Percentiles rank a stretch among this genome's conserved stretches.
Conservation (phyloP, 176 grass and related monocot species). For the Ensete ventricosum region DNA sequence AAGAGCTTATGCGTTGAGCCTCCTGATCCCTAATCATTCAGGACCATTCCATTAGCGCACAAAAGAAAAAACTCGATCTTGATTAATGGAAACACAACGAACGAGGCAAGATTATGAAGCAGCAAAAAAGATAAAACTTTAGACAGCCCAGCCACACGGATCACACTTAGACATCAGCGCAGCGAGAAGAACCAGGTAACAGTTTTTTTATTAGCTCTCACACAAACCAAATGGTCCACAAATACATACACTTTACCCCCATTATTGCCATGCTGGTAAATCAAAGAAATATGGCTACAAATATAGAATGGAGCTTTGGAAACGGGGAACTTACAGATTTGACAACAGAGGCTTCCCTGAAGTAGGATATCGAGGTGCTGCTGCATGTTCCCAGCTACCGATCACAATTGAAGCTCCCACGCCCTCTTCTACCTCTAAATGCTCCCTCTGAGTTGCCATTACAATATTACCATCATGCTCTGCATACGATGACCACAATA, state of each 20-base stretch:
- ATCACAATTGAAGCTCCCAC: neutral
- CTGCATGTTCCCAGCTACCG: neutral
- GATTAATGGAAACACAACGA: too few relatives aligned
- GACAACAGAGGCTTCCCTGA: neutral
- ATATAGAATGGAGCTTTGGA: constrained; percentile 9
- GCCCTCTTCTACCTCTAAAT: neutral
- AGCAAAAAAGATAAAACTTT: too few relatives aligned
- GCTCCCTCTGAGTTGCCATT: neutral
- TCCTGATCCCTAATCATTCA: too few relatives aligned
- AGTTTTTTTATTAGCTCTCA: constrained; percentile 13
- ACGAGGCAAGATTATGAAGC: too few relatives aligned
- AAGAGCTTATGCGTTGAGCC: too few relatives aligned
- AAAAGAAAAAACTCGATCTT: too few relatives aligned
- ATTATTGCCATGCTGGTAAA: constrained; percentile 8
- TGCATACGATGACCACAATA: neutral
- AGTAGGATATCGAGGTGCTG: neutral
- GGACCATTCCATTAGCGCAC: too few relatives aligned
- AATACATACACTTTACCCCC: constrained; percentile 10
- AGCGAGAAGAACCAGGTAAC: neutral
- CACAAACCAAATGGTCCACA: constrained; percentile 12
- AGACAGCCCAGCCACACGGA: too few relatives aligned
- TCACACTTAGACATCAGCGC: neutral
- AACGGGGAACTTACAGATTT: constrained; percentile 1
- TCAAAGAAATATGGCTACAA: constrained; percentile 3
- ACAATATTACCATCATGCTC: neutral